Evolutionary conservation across 768 basidiomycete genomes (phyloP), one percentile per base, ranked within the genome.

Genomic region (Amanita fuliginea): DNA sequence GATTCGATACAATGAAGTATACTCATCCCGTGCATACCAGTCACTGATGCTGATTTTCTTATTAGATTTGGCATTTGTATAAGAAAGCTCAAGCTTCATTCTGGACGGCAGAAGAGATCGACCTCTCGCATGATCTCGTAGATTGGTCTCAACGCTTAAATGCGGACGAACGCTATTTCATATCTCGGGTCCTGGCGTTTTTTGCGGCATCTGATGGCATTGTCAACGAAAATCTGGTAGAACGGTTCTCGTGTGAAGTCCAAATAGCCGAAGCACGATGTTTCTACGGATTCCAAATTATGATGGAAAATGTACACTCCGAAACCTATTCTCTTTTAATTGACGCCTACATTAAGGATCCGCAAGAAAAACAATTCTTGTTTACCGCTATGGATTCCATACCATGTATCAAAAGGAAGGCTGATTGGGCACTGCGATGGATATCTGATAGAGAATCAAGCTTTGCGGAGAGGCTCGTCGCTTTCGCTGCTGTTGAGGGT

Each of bases 271-370:
- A 98, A 63, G 94, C 92, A 4, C 85, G 94, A 4, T 96, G 89
- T 63, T 98, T 98, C 69, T 98, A 97, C 60, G 94, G 94, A 10
- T 97, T 96, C 71, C 94, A 98, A 62, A 92, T 97, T 59, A 96
- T 96, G 94, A 97, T 96, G 83, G 94, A 98, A 59, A 98, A 98
- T 62, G 83, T 97, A 44, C 94, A 98, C 66, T 94, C 93, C 3
- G 94, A 98, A 62, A 95, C 95, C 0, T 97, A 98, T 67, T 98
- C 95, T 0, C 81, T 98, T 34, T 81, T 98, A 57, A 96, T 98
- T 62, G 93, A 98, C 64, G 89, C 85, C 1, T 97, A 96, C 64
- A 90, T 98, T 68, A 90, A 87, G 60, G 94, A 98, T 52, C 63
- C 80, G 3, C 70, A 63, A 1, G 71, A 90, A 59, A 82, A 90